Percentiles rank a stretch among this genome's conserved stretches.
phyloP scores from a whole-genome alignment of 176 grass and related monocot species.

The Triticum monococcum region DNA sequence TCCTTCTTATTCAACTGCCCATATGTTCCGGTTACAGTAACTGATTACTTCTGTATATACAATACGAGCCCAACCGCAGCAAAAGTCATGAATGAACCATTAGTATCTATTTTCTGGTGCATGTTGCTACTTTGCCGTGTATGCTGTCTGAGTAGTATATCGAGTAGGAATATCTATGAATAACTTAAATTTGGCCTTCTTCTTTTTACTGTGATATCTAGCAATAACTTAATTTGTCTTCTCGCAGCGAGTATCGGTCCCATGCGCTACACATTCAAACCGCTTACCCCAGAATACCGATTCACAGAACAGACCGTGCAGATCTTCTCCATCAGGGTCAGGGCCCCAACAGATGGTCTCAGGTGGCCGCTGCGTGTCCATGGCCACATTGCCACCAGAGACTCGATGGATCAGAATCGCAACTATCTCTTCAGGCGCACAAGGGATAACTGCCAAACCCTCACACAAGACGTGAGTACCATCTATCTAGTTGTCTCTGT shows the following conservation, averaged over 20 bases:
- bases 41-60: no score
- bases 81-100: no score
- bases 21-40: no score
- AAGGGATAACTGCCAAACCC: neutral
- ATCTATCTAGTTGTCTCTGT: neutral
- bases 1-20: no score
- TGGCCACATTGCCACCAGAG: neutral
- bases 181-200: no score
- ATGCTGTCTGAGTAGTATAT: neutral
- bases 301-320: neutral
- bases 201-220: neutral
- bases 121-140: neutral
- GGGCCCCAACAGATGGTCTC: neutral
- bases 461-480: neutral
- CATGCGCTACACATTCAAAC: neutral
- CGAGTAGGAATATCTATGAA: no score
- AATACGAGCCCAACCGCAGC: no score
- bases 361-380: neutral
- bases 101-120: neutral
- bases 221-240: neutral
- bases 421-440: neutral
- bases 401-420: neutral
- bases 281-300: no score
- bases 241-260: neutral
- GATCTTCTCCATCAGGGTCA: neutral